Conservation (phyloP, 148 eudicot species). For the Drosera capensis region DNA sequence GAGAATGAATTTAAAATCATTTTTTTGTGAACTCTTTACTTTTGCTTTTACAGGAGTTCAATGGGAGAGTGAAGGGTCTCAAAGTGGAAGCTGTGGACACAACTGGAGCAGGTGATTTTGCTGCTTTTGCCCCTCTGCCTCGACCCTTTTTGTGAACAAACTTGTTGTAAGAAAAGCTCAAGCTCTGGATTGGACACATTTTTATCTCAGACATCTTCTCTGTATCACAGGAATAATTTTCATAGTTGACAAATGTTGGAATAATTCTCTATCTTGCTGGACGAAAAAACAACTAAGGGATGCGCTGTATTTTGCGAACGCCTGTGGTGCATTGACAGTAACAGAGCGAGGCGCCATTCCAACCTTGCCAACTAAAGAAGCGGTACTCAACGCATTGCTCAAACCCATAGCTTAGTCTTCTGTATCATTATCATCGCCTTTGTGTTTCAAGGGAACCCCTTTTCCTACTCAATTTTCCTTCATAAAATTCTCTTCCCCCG, state of each 20-base stretch:
- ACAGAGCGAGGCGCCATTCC: constrained; percentile 96
- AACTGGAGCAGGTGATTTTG: constrained; percentile 98
- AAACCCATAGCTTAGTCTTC: constrained; percentile 39
- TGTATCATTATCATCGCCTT: background rate
- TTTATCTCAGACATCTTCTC: background rate
- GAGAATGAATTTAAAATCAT: too few relatives aligned
- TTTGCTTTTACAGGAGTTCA: constrained; percentile 54
- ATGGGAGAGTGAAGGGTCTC: constrained; percentile 62
- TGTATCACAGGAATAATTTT: background rate
- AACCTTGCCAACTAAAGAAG: constrained; percentile 70
- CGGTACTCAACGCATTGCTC: constrained; percentile 44
- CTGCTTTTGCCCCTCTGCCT: constrained; percentile 75
- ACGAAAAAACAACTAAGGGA: constrained; percentile 60
- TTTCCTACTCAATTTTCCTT: background rate
- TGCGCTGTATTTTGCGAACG: constrained; percentile 76
- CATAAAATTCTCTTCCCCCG: background rate
- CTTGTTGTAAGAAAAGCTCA: too few relatives aligned
- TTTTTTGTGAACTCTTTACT: too few relatives aligned
- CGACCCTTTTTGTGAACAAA: too few relatives aligned
- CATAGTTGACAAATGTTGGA: background rate
- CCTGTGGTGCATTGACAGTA: constrained; percentile 90
- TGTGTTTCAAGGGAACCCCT: constrained; percentile 2
- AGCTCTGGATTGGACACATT: background rate
- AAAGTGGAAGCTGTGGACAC: constrained; percentile 80
- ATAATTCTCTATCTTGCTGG: constrained; percentile 16